Conservation (phyloP, 2,329 filamentous ascomycete species). For the Leptodontidium sp. region DNA sequence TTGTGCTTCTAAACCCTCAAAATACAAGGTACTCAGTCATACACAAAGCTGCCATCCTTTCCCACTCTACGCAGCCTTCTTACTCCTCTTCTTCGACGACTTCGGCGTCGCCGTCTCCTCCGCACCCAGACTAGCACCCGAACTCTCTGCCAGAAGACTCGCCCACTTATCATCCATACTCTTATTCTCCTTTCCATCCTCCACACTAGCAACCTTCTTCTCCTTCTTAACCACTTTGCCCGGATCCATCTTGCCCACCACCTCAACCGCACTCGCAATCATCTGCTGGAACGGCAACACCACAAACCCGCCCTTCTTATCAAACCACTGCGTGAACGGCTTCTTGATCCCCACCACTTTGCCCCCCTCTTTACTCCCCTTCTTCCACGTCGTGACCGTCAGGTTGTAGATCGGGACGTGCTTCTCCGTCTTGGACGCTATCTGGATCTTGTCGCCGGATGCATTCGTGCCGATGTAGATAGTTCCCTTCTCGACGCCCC, state of each 20-base stretch:
- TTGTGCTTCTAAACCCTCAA: slow-evolving; percentile 12
- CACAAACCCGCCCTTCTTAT: slow-evolving; percentile 75
- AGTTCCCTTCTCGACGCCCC: slow-evolving; percentile 79
- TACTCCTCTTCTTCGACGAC: slow-evolving; percentile 42
- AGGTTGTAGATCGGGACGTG: slow-evolving; percentile 83
- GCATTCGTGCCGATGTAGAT: slow-evolving; percentile 77
- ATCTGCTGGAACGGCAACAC: slow-evolving; percentile 80
- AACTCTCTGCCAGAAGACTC: slow-evolving; percentile 45
- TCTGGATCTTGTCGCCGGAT: slow-evolving; percentile 75
- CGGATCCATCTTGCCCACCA: slow-evolving; percentile 72
- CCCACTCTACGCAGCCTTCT: slow-evolving; percentile 38
- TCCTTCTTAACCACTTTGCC: slow-evolving; percentile 56
- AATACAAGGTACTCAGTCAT: neutral
- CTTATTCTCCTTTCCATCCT: slow-evolving; percentile 31
- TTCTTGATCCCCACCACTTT: slow-evolving; percentile 54
- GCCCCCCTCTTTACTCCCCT: slow-evolving; percentile 31
- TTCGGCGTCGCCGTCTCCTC: slow-evolving; percentile 31
- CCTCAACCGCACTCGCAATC: slow-evolving; percentile 72
- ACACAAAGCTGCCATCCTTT: neutral
- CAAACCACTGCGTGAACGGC: slow-evolving; percentile 80
- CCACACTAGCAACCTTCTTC: slow-evolving; percentile 32
- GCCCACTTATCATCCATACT: slow-evolving; percentile 46
- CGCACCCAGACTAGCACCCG: slow-evolving; percentile 32
- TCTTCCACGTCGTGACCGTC: slow-evolving; percentile 61
- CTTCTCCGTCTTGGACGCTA: slow-evolving; percentile 78